Evolutionary conservation across 192 early-diverging fungal species (phyloP).

Genomic region (Ambispora gerdemannii): DNA sequence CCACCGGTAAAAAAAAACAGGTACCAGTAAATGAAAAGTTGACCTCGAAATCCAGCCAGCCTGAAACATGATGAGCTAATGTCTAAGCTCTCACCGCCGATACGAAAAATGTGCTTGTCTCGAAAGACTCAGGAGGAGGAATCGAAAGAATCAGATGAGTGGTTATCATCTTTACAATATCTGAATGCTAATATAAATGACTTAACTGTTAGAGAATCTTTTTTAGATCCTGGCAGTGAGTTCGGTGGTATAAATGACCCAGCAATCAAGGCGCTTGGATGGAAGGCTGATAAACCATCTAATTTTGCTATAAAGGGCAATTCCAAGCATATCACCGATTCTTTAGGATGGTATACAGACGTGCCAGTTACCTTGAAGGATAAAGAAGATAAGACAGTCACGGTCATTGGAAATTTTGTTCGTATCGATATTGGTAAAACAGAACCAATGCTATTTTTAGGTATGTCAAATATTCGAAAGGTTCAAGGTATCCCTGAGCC

Average conservation of each 20-base stretch:
- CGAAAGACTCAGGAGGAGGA: constrained; percentile 2
- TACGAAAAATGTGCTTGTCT: no score
- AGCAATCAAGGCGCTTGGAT: neutral
- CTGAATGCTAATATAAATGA: constrained; percentile 6
- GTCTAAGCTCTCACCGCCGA: neutral
- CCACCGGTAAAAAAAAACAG: no score
- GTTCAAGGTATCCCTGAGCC: neutral
- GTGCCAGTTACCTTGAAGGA: neutral
- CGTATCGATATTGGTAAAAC: neutral
- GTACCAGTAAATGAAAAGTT: neutral
- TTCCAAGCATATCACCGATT: neutral
- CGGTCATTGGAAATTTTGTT: neutral
- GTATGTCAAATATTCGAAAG: neutral
- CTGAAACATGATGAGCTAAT: neutral
- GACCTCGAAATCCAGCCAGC: no score
- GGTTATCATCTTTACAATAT: neutral
- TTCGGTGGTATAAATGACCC: neutral
- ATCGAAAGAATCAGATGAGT: no score
- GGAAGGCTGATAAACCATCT: neutral
- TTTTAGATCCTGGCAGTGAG: neutral
- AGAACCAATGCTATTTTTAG: neutral
- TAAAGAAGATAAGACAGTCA: neutral
- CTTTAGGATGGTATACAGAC: neutral
- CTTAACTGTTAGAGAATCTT: neutral
- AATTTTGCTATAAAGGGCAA: neutral